A percentile compares a stretch with the other conserved stretches of the same genome.
These are phyloP conservation scores for Boletus edulis DNA, from an alignment of 768 basidiomycete species.

Conservation along the genomic window DNA sequence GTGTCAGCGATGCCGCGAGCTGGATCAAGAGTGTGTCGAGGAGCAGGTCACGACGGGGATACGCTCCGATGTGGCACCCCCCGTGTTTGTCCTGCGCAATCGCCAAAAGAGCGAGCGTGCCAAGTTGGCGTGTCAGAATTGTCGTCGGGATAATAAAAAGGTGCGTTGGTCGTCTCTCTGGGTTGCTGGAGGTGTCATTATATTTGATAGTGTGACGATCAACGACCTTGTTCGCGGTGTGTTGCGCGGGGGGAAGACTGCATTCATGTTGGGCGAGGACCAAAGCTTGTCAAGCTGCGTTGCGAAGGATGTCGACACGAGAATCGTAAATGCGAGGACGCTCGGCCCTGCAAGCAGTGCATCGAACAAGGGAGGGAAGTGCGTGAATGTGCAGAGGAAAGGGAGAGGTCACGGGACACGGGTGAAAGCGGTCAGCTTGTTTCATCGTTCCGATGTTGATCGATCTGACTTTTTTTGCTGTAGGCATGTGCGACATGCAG, in stretches of 20 bases:
- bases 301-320: conserved; percentile 57
- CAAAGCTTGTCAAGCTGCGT: conserved; percentile 57
- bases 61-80: conserved; percentile 25
- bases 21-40: conserved; percentile 46
- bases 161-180: conserved; percentile 24
- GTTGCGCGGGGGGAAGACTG: conserved; percentile 53
- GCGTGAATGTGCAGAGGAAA: conserved; percentile 49
- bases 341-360: conserved; percentile 54
- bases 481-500: conserved; percentile 65
- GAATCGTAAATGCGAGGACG: conserved; percentile 59
- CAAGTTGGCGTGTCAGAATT: conserved; percentile 58
- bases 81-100: conserved; percentile 23
- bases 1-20: conserved; percentile 34
- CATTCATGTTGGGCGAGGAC: conserved; percentile 52
- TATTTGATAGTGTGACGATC: conserved; percentile 52
- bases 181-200: neutral
- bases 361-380: conserved; percentile 45
- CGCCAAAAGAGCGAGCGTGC: conserved; percentile 46
- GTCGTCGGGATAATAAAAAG: conserved; percentile 68
- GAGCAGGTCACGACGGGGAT: conserved; percentile 30
- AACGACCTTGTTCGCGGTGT: conserved; percentile 62
- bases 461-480: conserved; percentile 7
- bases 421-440: conserved; percentile 53
- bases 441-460: conserved; percentile 3
- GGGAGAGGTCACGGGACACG: conserved; percentile 57